Percentiles rank a stretch among this genome's conserved stretches.
Evolutionary conservation across 2,329 filamentous ascomycete genomes (phyloP).

Genomic region (Pseudogymnoascus sp.): DNA sequence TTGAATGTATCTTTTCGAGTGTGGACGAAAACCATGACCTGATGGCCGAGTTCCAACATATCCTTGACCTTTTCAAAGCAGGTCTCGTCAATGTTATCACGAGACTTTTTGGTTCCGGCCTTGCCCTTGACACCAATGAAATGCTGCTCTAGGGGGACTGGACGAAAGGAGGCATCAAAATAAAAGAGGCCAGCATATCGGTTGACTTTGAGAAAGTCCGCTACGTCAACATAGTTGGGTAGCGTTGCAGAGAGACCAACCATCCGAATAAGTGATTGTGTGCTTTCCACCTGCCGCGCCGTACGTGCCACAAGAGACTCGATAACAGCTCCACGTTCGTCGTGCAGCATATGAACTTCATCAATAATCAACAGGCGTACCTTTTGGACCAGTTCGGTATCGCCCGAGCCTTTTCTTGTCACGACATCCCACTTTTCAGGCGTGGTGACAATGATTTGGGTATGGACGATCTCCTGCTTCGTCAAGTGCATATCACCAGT

Average conservation of each 20-base stretch:
- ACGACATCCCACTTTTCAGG: conserved; percentile 99
- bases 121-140: conserved; percentile 97
- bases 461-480: conserved; percentile 90
- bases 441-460: conserved; percentile 96
- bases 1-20: conserved; percentile 89
- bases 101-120: conserved; percentile 68
- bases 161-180: conserved; percentile 91
- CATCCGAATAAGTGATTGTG: conserved; percentile 93
- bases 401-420: conserved; percentile 91
- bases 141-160: conserved; percentile 93
- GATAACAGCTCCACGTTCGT: conserved; percentile 90
- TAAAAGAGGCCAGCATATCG: conserved; percentile 90
- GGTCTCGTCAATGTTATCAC: conserved; percentile 81
- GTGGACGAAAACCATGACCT: conserved; percentile 99
- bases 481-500: conserved; percentile 99
- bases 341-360: conserved; percentile 98
- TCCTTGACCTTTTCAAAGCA: conserved; percentile 92
- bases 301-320: conserved; percentile 94
- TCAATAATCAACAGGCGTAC: conserved; percentile 94
- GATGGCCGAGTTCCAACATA: conserved; percentile 87
- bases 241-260: conserved; percentile 92
- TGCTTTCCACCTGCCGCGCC: conserved; percentile 93
- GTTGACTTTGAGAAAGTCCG: conserved; percentile 95
- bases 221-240: conserved; percentile 93
- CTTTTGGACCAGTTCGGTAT: conserved; percentile 96